Evolutionary conservation across 1,139 yeast species (phyloP), one percentile per base, ranked within the genome.

Genomic region (Suhomyces atakaporum): DNA sequence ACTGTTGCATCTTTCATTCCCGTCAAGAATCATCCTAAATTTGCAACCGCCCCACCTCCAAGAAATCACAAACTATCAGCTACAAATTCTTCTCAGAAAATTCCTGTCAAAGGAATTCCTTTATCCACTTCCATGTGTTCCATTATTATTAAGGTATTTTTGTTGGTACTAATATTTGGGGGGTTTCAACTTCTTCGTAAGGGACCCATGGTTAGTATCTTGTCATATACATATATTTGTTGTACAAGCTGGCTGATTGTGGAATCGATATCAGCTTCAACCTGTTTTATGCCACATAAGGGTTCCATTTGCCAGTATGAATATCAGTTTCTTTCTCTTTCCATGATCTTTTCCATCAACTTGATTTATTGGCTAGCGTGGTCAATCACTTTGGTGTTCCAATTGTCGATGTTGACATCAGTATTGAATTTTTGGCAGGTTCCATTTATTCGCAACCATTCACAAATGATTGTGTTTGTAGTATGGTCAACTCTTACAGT

Each of bases 361-460:
- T 25, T 51, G 26, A 46, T 54, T 8, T 58, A 57, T 38, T 58
- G 63, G 63, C 34, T 58, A 16, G 51, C 59, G 29, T 58, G 63
- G 63, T 48, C 54, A 13, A 42, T 58, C 16, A 58, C 63, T 0
- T 46, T 54, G 20, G 60, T 60, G 6, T 40, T 57, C 15, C 62
- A 58, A 33, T 42, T 58, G 24, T 44, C 55, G 23, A 45, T 58
- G 14, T 43, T 55, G 16, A 47, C 43, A 25, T 36, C 49, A n/a
- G 37, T 53, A 5, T 37, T 51, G 21, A 25, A 40, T 14, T 49
- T 37, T 27, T 54, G 58, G 56, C 33, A 32, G 21, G 23, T 33
- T 14, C 19, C 27, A 10, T 33, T 32, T 18, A 29, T 36, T 13
- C 27, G 32, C 26, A 29, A 38, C 7, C 33, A 46, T 36, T 49